These are phyloP conservation scores for Anacardium occidentale DNA, from an alignment of 345 rosid species.

Conservation along the genomic window DNA sequence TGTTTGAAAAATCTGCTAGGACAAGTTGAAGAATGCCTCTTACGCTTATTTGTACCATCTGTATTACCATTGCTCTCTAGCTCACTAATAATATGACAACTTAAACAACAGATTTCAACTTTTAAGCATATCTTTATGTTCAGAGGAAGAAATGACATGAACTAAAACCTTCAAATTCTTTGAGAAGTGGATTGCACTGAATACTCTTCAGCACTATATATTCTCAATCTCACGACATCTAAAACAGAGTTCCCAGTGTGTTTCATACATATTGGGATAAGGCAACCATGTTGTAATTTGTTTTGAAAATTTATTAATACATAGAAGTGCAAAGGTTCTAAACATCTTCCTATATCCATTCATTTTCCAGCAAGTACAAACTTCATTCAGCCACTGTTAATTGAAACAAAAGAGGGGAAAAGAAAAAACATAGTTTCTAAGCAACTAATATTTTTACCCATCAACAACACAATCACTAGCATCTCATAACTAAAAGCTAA, in stretches of 20 bases:
- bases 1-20: too few species aligned
- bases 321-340: neutral
- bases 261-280: neutral
- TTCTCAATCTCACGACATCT: neutral
- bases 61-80: neutral
- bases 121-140: neutral
- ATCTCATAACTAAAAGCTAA: constrained; percentile 27
- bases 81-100: neutral
- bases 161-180: neutral
- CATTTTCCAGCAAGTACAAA: too few species aligned
- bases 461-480: constrained; percentile 25
- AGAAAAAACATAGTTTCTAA: neutral
- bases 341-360: neutral
- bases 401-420: neutral
- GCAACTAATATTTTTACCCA: neutral
- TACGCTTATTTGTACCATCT: neutral
- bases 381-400: neutral
- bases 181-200: neutral
- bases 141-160: neutral
- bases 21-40: neutral
- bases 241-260: neutral
- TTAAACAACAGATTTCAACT: neutral
- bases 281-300: neutral
- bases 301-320: neutral
- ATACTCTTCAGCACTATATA: neutral